A percentile compares a stretch with the other conserved stretches of the same genome.
Conservation (phyloP, 805 yeast species). For the Blastobotrys robertii region DNA sequence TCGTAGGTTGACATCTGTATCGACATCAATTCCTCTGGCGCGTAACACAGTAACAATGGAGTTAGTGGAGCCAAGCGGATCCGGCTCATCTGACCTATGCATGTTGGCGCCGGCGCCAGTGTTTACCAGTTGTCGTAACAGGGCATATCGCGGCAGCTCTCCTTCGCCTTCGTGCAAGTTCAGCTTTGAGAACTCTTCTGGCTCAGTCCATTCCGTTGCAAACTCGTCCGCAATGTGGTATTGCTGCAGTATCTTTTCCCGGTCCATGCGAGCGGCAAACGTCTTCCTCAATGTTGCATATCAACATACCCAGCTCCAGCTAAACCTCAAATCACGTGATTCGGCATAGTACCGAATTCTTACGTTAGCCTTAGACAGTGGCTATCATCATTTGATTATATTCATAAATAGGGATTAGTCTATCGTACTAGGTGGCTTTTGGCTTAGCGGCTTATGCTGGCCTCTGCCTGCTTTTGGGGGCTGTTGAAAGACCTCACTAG, state of each 20-base stretch:
- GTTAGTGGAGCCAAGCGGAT: slow-evolving; percentile 48
- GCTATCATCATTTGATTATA: not conserved
- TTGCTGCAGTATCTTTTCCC: slow-evolving; percentile 12
- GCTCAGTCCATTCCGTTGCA: slow-evolving; percentile 15
- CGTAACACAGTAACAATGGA: slow-evolving; percentile 35
- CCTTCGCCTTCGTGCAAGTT: slow-evolving; percentile 2
- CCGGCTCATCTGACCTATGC: slow-evolving; percentile 30
- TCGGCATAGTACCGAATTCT: no score
- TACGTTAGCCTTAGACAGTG: not conserved
- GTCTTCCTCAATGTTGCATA: no score
- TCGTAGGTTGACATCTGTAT: slow-evolving; percentile 26
- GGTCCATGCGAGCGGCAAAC: no score
- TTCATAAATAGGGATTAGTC: not conserved
- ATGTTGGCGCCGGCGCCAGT: not conserved
- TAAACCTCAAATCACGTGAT: no score
- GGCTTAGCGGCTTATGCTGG: no score
- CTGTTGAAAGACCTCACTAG: not conserved
- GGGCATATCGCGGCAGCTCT: slow-evolving; percentile 15
- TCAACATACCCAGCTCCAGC: no score
- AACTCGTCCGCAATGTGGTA: slow-evolving; percentile 16
- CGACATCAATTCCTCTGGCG: slow-evolving; percentile 33
- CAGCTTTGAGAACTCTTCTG: slow-evolving; percentile 3
- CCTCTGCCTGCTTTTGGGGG: not conserved
- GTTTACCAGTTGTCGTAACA: slow-evolving; percentile 11
- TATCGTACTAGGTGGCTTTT: no score